These are phyloP conservation scores for Gremmenia infestans DNA, from an alignment of 2,329 filamentous ascomycete species.

Conservation along the genomic window DNA sequence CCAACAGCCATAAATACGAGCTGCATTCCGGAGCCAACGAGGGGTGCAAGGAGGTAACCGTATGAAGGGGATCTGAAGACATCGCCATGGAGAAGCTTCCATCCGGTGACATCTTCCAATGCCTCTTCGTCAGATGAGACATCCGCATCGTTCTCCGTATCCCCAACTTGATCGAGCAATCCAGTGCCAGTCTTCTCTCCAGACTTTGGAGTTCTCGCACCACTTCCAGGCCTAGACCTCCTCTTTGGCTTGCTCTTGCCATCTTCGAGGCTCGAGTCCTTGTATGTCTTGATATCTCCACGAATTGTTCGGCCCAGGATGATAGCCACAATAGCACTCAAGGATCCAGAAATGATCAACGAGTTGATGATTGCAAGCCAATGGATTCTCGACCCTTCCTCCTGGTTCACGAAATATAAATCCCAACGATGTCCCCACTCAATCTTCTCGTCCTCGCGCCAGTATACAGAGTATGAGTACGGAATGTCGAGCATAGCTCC, in stretches of 20 bases:
- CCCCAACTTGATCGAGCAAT: slow-evolving; percentile 55
- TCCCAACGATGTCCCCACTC: slow-evolving; percentile 87
- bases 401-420: slow-evolving; percentile 82
- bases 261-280: slow-evolving; percentile 60
- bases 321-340: slow-evolving; percentile 75
- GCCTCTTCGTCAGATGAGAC: slow-evolving; percentile 64
- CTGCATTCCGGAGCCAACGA: slow-evolving; percentile 83
- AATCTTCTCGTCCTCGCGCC: slow-evolving; percentile 72
- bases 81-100: slow-evolving; percentile 86
- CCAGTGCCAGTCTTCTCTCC: slow-evolving; percentile 49
- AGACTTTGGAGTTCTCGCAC: slow-evolving; percentile 39
- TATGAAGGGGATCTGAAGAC: slow-evolving; percentile 72
- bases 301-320: slow-evolving; percentile 75
- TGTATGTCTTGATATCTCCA: slow-evolving; percentile 71
- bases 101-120: slow-evolving; percentile 76
- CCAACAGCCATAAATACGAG: slow-evolving; percentile 76
- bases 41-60: slow-evolving; percentile 69
- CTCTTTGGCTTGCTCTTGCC: slow-evolving; percentile 54
- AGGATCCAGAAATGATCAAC: slow-evolving; percentile 71
- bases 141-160: slow-evolving; percentile 47
- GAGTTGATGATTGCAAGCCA: slow-evolving; percentile 89
- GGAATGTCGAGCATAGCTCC: slow-evolving; percentile 66
- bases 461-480: slow-evolving; percentile 88
- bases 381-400: slow-evolving; percentile 75
- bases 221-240: slow-evolving; percentile 37